Percentiles rank a stretch among this genome's conserved stretches.
phyloP scores from a whole-genome alignment of 1,139 yeast species.

The Zygosaccharomyces pseudobailii region DNA sequence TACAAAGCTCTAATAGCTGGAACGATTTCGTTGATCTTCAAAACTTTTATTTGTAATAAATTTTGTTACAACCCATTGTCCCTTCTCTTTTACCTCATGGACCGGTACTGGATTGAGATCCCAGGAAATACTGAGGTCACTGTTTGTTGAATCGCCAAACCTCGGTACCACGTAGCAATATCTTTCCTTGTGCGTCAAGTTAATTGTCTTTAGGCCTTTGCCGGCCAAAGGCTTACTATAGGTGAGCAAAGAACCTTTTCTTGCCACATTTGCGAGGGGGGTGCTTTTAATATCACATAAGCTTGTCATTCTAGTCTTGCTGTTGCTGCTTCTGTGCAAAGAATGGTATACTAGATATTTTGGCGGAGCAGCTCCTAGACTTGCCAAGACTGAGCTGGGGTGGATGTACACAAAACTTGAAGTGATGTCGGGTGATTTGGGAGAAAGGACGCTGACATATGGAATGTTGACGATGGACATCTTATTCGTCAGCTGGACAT shows the following conservation, averaged over 20 bases:
- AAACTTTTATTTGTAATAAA: conserved; percentile 28
- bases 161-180: conserved; percentile 90
- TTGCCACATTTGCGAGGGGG: conserved; percentile 74
- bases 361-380: conserved; percentile 57
- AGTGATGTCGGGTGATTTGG: conserved; percentile 38
- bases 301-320: conserved; percentile 65
- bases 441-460: conserved; percentile 64
- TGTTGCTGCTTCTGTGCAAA: conserved; percentile 43
- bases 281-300: conserved; percentile 71
- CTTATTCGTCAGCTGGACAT: conserved; percentile 52
- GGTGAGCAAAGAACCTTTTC: conserved; percentile 63
- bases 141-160: conserved; percentile 78
- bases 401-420: too few species aligned
- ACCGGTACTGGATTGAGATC: conserved; percentile 84
- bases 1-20: neutral
- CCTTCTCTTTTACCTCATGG: conserved; percentile 54
- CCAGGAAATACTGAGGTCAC: conserved; percentile 82
- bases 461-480: conserved; percentile 64
- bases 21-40: neutral
- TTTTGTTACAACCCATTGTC: conserved; percentile 50
- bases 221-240: conserved; percentile 84
- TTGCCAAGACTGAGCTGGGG: conserved; percentile 47
- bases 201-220: conserved; percentile 80
- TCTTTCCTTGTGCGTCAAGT: conserved; percentile 56
- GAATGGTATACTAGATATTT: conserved; percentile 68